Conservation (phyloP, 192 early-diverging fungal species). For the Paraglomus brasilianum region DNA sequence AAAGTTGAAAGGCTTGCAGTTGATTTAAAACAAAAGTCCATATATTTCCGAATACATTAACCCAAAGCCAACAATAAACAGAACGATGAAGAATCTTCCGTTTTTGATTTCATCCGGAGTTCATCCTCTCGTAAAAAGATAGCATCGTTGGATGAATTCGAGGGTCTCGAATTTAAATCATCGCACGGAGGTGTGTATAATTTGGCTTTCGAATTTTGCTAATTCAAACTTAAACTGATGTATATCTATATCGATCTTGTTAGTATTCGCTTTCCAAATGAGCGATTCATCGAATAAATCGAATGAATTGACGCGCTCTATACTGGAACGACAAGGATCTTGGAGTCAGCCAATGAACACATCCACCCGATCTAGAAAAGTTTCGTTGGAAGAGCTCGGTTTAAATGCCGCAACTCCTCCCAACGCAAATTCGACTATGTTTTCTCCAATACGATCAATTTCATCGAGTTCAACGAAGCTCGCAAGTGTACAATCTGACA, state of each 20-base stretch:
- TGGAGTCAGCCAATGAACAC: not conserved
- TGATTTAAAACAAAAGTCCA: constrained; percentile 13
- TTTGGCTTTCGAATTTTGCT: not conserved
- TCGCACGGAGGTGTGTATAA: constrained; percentile 3
- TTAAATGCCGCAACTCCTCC: not conserved
- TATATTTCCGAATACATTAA: not conserved
- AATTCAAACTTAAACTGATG: not conserved
- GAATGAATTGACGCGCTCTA: not conserved
- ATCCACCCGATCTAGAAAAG: constrained; percentile 5
- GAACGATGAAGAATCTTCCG: too few relatives aligned
- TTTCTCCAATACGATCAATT: not conserved
- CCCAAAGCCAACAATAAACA: constrained; percentile 3
- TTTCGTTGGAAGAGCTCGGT: constrained; percentile 17
- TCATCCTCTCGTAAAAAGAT: not conserved
- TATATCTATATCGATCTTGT: not conserved
- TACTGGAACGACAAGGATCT: not conserved
- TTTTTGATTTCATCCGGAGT: not conserved
- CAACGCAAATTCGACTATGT: not conserved
- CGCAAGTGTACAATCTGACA: not conserved
- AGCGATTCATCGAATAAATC: not conserved
- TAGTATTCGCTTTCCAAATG: not conserved
- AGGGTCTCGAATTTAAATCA: not conserved
- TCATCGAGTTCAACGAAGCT: not conserved
- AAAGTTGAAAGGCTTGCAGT: too few relatives aligned
- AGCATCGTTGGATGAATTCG: not conserved